phyloP scores from a whole-genome alignment of 768 basidiomycete species.

The Coprinopsis strossmayeri region DNA sequence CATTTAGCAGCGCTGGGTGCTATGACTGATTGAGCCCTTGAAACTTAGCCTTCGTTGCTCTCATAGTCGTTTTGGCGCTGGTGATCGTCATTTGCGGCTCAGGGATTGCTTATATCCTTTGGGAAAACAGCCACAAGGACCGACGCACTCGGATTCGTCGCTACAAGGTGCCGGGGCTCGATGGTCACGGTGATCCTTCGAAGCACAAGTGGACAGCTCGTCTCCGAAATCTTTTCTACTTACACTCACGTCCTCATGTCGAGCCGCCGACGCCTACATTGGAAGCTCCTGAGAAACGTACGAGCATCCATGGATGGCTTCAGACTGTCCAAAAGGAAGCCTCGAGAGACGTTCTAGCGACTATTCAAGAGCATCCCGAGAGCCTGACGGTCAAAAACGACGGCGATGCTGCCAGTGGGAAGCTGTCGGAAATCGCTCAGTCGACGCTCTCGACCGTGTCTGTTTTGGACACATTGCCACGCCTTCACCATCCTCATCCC shows the following conservation, averaged over 20 bases:
- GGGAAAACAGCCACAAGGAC: constrained; percentile 3
- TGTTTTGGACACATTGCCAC: background rate
- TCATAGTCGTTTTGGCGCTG: constrained; percentile 5
- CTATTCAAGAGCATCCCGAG: background rate
- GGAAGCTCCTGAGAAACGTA: background rate
- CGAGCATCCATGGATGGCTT: background rate
- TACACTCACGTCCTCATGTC: background rate
- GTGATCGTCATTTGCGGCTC: constrained; percentile 5
- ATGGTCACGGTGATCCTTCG: background rate
- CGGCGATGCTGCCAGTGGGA: background rate
- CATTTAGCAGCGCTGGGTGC: too few species aligned
- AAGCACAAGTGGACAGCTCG: background rate
- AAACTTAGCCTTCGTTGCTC: constrained; percentile 8
- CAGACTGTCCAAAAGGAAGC: background rate
- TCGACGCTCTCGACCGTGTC: background rate
- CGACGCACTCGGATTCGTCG: background rate
- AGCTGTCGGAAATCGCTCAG: background rate
- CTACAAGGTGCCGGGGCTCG: background rate
- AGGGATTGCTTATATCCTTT: constrained; percentile 1
- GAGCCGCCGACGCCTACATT: background rate
- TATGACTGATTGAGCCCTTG: too few species aligned
- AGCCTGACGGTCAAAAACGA: background rate
- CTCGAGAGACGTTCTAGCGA: background rate
- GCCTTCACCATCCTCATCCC: background rate
- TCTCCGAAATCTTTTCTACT: background rate